Conservation (phyloP, 352 stramenopile species). For the Pythium pectinolyticum region DNA sequence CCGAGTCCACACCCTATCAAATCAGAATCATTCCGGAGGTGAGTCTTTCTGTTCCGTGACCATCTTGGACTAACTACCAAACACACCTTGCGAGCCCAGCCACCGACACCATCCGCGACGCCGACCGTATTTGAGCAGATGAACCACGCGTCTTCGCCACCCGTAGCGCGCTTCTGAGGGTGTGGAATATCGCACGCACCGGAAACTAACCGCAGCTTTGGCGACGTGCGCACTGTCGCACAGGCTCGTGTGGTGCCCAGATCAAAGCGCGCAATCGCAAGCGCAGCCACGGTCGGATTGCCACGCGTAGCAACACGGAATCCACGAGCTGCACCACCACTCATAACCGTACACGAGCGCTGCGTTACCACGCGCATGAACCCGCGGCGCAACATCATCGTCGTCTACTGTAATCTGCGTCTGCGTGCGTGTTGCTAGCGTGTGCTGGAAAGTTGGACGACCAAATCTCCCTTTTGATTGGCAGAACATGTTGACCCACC, state of each 20-base stretch:
- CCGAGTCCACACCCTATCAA: conserved; percentile 77
- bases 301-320: background rate
- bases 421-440: background rate
- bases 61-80: background rate
- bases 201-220: conserved; percentile 51
- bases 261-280: background rate
- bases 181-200: conserved; percentile 78
- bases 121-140: conserved; percentile 72
- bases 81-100: conserved; percentile 79
- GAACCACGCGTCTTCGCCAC: conserved; percentile 87
- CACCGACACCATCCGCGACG: conserved; percentile 85
- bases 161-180: conserved; percentile 78
- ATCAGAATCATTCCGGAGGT: background rate
- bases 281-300: background rate
- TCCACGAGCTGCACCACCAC: background rate
- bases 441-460: too few relatives aligned
- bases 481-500: background rate
- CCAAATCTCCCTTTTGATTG: background rate
- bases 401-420: background rate
- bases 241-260: conserved; percentile 15
- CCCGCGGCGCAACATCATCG: conserved; percentile 1
- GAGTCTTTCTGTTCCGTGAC: background rate
- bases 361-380: conserved; percentile 1
- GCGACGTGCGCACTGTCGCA: conserved; percentile 25
- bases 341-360: background rate